These are phyloP conservation scores for Teratosphaeria zuluensis DNA, from an alignment of 2,329 filamentous ascomycete species.

Conservation along the genomic window DNA sequence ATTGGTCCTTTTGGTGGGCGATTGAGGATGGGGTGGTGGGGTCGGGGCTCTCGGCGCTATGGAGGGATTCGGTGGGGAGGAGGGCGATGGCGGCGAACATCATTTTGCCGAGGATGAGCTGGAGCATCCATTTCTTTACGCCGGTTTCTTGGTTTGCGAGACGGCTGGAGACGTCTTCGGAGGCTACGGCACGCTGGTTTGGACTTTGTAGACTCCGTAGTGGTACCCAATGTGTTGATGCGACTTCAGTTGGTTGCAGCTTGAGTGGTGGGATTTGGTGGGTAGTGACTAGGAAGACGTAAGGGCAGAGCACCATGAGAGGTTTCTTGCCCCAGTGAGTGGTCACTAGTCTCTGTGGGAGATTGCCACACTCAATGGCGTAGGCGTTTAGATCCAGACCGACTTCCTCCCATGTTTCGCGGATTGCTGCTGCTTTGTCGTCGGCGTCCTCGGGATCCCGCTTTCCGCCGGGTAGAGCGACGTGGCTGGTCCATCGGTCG, in stretches of 20 bases:
- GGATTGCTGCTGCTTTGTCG: constrained; percentile 52
- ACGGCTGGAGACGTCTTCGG: constrained; percentile 54
- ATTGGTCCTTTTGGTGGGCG: constrained; percentile 17
- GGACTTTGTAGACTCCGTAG: constrained; percentile 52
- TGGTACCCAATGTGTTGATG: constrained; percentile 60
- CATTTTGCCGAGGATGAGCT: constrained; percentile 54
- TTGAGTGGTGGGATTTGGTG: constrained; percentile 47
- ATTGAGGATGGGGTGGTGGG: constrained; percentile 10
- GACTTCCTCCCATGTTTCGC: constrained; percentile 59
- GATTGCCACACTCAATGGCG: constrained; percentile 46
- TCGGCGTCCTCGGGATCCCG: constrained; percentile 54
- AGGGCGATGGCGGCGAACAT: constrained; percentile 56
- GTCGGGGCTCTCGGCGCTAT: constrained; percentile 38
- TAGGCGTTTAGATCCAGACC: constrained; percentile 42
- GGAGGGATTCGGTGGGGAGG: constrained; percentile 51
- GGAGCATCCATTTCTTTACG: constrained; percentile 45
- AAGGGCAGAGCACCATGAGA: constrained; percentile 61
- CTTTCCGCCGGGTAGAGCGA: constrained; percentile 59
- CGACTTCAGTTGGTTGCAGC: constrained; percentile 60
- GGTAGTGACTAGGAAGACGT: constrained; percentile 53
- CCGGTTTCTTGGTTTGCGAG: constrained; percentile 48
- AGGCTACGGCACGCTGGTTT: constrained; percentile 50
- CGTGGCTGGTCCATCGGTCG: constrained; percentile 61
- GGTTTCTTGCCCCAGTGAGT: constrained; percentile 55
- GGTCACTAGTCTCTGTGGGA: constrained; percentile 57